Base-by-base conservation (phyloP, 2,329 filamentous ascomycete species). In the Cercospora sojina region DNA sequence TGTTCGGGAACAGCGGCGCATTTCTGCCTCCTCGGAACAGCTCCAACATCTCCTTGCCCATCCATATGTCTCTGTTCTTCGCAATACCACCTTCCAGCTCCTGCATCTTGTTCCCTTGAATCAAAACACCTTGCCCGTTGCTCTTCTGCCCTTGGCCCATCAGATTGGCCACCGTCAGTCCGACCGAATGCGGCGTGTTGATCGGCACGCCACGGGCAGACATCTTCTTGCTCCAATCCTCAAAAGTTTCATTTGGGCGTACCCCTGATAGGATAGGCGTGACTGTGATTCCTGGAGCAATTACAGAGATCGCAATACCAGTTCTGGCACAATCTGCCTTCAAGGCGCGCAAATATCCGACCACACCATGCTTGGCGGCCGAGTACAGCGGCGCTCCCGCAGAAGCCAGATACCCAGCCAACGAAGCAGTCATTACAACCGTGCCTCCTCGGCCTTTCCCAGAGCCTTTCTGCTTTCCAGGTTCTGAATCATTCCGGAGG, bases 11-110 rank as follows among this genome's bases (percentile, higher is more conserved):
- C 64, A 76, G 57, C 3, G 74, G 74, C 13, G 74, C 74, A 64
- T 71, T 70, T 57, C 82, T 76, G 2, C 82, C 82, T 23, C 81
- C 80, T 43, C 81, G 72, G 65, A 84, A 84, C 71, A 83, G 69
- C 10, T 79, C 78, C 74, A 84, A 72, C 82, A 83, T 83, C 72
- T 84, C 82, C 68, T 78, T 80, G 0, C 81, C 78, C 82, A 84
- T 83, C 83, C 83, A 84, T 56, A 72, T 70, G 67, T 77, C 77
- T 65, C 82, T 78, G 20, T 74, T 76, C 73, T 77, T 83, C 27
- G 82, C 82, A 60, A 84, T 73, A 0, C 82, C 82, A 23, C 75
- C 73, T 68, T 84, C 83, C 23, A 84, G 64, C 74, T 84, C 83
- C 55, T 74, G 73, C 27, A 71, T 64, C 18, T 60, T 57, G 60